Evolutionary conservation across 768 basidiomycete genomes (phyloP).

Genomic region (Tephrocybe rancida): DNA sequence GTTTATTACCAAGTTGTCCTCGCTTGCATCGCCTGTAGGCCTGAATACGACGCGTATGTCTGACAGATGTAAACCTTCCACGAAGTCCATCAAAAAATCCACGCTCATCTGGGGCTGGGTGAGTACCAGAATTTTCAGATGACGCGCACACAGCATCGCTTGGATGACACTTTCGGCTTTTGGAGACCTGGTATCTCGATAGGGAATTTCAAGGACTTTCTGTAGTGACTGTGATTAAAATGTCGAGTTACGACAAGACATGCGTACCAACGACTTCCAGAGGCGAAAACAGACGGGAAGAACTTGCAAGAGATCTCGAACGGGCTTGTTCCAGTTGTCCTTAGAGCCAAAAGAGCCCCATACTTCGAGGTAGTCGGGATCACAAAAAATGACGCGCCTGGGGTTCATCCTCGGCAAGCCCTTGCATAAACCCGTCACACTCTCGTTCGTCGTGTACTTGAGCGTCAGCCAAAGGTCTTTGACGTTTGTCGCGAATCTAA

Average conservation of each 20-base stretch:
- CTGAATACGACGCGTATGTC: neutral
- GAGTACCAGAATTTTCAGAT: neutral
- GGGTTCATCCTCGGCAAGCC: constrained; percentile 15
- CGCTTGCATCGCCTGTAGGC: neutral
- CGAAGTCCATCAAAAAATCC: too few relatives aligned
- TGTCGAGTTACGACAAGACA: neutral
- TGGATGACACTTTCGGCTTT: neutral
- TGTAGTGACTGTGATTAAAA: neutral
- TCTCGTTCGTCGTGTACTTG: constrained; percentile 13
- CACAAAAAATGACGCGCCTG: constrained; percentile 12
- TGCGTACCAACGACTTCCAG: constrained; percentile 8
- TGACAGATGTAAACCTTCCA: neutral
- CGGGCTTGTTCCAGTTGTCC: neutral
- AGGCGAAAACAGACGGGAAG: neutral
- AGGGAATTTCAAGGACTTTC: neutral
- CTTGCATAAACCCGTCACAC: constrained; percentile 9
- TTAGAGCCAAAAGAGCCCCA: neutral
- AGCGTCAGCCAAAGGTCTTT: constrained; percentile 9
- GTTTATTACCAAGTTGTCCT: neutral
- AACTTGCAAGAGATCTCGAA: neutral
- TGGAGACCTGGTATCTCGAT: neutral
- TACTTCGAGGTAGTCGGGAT: neutral
- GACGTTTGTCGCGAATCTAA: constrained; percentile 3
- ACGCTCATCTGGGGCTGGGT: neutral
- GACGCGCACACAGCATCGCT: neutral